These are phyloP conservation scores for Salix exigua DNA, from an alignment of 345 rosid genomes.

Conservation along the genomic window DNA sequence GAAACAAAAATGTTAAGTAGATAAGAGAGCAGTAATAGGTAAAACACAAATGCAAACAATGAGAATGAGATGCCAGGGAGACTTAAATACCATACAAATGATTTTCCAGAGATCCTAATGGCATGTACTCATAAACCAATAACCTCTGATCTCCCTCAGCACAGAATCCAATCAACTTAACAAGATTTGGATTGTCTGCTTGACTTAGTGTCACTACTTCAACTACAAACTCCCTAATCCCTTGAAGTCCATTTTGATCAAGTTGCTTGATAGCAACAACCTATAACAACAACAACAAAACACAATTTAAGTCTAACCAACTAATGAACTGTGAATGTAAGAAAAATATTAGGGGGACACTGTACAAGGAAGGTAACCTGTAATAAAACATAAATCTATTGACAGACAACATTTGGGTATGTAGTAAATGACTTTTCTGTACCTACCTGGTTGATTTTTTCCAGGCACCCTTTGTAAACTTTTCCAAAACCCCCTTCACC, in stretches of 20 bases:
- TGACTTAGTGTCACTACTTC: slow-evolving; percentile 35
- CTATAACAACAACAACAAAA: slow-evolving; percentile 15
- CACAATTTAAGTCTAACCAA: background rate
- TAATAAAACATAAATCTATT: background rate
- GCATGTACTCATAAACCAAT: slow-evolving; percentile 47
- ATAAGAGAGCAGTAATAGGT: background rate
- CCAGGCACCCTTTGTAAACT: slow-evolving; percentile 64
- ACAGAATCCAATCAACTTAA: slow-evolving; percentile 40
- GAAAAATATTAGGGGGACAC: background rate
- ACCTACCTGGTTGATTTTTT: slow-evolving; percentile 53
- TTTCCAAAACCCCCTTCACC: slow-evolving; percentile 94
- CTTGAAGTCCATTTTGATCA: slow-evolving; percentile 42
- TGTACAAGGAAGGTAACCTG: background rate
- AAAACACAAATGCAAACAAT: background rate
- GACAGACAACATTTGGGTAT: background rate
- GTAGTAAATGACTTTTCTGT: background rate
- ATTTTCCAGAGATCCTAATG: slow-evolving; percentile 44
- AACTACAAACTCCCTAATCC: slow-evolving; percentile 35
- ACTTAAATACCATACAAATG: slow-evolving; percentile 38
- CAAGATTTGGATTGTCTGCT: slow-evolving; percentile 44
- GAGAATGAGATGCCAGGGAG: background rate
- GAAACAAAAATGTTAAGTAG: background rate
- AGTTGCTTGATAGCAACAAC: slow-evolving; percentile 47
- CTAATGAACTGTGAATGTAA: background rate
- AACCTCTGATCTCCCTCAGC: slow-evolving; percentile 42